A percentile compares a stretch with the other conserved stretches of the same genome.
These are phyloP conservation scores for Cajanus cajan DNA, from an alignment of 306 rosid genomes.

Conservation along the genomic window DNA sequence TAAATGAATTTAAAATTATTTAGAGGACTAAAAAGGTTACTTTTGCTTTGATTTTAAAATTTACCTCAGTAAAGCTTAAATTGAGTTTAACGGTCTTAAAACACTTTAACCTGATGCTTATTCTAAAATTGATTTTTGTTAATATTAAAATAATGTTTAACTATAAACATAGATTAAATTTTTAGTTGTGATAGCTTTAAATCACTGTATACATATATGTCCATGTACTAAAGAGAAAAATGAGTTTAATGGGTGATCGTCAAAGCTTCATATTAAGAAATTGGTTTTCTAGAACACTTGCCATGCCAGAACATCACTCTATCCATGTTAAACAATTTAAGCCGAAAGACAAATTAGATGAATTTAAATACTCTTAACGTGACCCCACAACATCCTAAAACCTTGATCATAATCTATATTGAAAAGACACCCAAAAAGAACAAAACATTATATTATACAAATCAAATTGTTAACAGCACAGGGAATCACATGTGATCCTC, in stretches of 20 bases:
- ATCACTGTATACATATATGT: too few relatives aligned
- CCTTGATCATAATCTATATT: constrained; percentile 54
- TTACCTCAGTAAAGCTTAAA: constrained; percentile 27
- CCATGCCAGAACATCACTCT: constrained; percentile 40
- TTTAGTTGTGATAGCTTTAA: too few relatives aligned
- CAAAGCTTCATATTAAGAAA: background rate
- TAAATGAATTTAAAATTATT: too few relatives aligned
- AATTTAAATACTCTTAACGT: constrained; percentile 24
- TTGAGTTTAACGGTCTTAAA: constrained; percentile 17
- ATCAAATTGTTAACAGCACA: constrained; percentile 17
- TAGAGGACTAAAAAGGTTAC: too few relatives aligned
- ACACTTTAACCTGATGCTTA: too few relatives aligned
- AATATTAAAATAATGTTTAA: too few relatives aligned
- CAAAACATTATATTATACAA: background rate
- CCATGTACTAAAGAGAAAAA: too few relatives aligned
- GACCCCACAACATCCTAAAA: constrained; percentile 50
- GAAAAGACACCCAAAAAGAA: constrained; percentile 46
- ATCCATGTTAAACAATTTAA: constrained; percentile 26
- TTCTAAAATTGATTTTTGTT: too few relatives aligned
- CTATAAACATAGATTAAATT: too few relatives aligned
- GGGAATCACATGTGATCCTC: constrained; percentile 41
- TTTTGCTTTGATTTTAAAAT: too few relatives aligned
- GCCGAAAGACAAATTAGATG: constrained; percentile 32
- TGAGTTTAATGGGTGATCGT: constrained; percentile 9
- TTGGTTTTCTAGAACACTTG: constrained; percentile 52